Evolutionary conservation across 176 grass and related monocot genomes (phyloP).

Genomic region (Avena eriantha): DNA sequence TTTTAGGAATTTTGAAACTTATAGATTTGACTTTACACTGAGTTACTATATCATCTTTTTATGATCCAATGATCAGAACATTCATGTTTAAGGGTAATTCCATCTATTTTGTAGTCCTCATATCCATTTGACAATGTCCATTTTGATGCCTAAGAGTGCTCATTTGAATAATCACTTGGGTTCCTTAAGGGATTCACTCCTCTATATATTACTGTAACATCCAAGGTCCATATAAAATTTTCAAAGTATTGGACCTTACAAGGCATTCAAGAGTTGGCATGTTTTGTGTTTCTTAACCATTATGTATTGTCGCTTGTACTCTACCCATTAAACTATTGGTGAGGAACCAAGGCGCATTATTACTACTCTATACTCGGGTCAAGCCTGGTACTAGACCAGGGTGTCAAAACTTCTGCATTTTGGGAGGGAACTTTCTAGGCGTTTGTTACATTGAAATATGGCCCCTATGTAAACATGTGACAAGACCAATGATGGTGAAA

Average conservation of each 20-base stretch:
- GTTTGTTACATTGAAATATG: background rate
- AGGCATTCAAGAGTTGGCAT: background rate
- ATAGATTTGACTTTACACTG: background rate
- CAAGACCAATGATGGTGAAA: background rate
- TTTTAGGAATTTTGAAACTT: background rate
- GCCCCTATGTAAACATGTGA: background rate
- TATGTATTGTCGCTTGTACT: background rate
- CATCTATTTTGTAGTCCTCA: background rate
- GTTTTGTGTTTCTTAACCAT: background rate
- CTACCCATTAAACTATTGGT: background rate
- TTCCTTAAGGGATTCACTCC: background rate
- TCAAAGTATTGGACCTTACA: too few relatives aligned
- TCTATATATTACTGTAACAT: background rate
- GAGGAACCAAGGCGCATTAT: background rate
- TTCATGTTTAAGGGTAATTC: background rate
- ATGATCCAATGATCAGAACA: background rate
- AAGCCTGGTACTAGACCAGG: background rate
- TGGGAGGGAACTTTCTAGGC: background rate
- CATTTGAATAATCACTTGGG: background rate
- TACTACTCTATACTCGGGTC: background rate
- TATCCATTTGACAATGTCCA: background rate
- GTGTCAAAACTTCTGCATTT: background rate
- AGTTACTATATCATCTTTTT: background rate
- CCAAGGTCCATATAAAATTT: background rate
- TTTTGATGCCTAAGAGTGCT: background rate